phyloP scores from a whole-genome alignment of 106 monocot species.

The Dioscorea alata region DNA sequence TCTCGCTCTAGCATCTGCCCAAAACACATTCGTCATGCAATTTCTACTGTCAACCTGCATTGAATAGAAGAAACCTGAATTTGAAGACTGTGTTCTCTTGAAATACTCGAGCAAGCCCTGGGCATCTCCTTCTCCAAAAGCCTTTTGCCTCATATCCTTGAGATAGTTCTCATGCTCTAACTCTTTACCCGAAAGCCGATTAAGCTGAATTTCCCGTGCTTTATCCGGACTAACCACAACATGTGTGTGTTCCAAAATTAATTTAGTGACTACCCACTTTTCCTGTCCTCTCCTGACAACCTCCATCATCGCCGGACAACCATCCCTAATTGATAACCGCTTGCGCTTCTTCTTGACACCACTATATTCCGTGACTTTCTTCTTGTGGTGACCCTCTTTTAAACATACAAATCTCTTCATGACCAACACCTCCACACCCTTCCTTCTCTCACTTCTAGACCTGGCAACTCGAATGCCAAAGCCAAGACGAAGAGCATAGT shows the following conservation, averaged over 20 bases:
- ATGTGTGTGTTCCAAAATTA: slow-evolving; percentile 63
- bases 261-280: slow-evolving; percentile 58
- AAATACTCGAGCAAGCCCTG: slow-evolving; percentile 57
- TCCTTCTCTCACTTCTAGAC: slow-evolving; percentile 53
- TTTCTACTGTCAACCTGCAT: slow-evolving; percentile 52
- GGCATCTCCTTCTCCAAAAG: slow-evolving; percentile 55
- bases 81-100: slow-evolving; percentile 44
- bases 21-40: slow-evolving; percentile 50
- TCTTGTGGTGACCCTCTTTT: slow-evolving; percentile 69
- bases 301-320: slow-evolving; percentile 75
- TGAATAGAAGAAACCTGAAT: slow-evolving; percentile 60
- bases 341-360: slow-evolving; percentile 56
- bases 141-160: slow-evolving; percentile 39
- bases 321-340: slow-evolving; percentile 57
- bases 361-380: slow-evolving; percentile 31
- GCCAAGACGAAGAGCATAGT: slow-evolving; percentile 47
- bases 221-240: slow-evolving; percentile 48
- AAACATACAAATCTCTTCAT: slow-evolving; percentile 73
- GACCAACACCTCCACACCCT: slow-evolving; percentile 54
- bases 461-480: slow-evolving; percentile 69
- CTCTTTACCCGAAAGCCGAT: slow-evolving; percentile 33
- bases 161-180: slow-evolving; percentile 34
- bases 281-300: slow-evolving; percentile 54
- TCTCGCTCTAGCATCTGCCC: slow-evolving; percentile 52
- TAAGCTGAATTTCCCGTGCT: slow-evolving; percentile 43